Percentiles rank a stretch among this genome's conserved stretches.
These are phyloP conservation scores for Diplodia sapinea DNA, from an alignment of 2,329 filamentous ascomycete genomes.

Conservation along the genomic window DNA sequence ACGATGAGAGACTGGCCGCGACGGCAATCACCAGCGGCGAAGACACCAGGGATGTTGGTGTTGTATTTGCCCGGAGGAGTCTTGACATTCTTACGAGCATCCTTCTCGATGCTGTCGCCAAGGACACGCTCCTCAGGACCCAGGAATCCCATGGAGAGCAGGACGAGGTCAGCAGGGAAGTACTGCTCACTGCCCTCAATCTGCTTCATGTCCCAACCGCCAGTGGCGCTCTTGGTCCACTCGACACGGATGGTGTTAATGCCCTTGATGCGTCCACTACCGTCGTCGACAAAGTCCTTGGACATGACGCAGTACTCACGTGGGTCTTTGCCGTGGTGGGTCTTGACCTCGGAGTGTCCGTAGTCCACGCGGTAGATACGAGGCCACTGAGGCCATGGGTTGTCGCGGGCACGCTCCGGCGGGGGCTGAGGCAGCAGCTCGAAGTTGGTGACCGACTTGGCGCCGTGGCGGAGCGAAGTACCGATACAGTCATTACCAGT, in stretches of 20 bases:
- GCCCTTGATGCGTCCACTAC: slow-evolving; percentile 84
- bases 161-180: slow-evolving; percentile 93
- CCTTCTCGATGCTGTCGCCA: slow-evolving; percentile 87
- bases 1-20: slow-evolving; percentile 95
- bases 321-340: slow-evolving; percentile 94
- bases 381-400: slow-evolving; percentile 98
- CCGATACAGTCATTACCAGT: slow-evolving; percentile 98
- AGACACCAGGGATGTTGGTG: slow-evolving; percentile 87
- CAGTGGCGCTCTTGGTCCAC: slow-evolving; percentile 87
- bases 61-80: slow-evolving; percentile 84
- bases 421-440: slow-evolving; percentile 93
- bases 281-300: slow-evolving; percentile 92
- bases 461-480: slow-evolving; percentile 92
- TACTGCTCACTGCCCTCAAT: slow-evolving; percentile 91
- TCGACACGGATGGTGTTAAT: slow-evolving; percentile 96
- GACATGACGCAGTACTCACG: slow-evolving; percentile 99
- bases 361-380: slow-evolving; percentile 99
- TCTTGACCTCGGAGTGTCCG: slow-evolving; percentile 92
- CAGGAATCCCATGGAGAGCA: slow-evolving; percentile 96
- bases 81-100: slow-evolving; percentile 94
- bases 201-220: slow-evolving; percentile 99
- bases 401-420: slow-evolving; percentile 86
- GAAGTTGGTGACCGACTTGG: slow-evolving; percentile 96
- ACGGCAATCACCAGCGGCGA: slow-evolving; percentile 93
- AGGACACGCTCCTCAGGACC: slow-evolving; percentile 89